Conservation (phyloP, 2,329 filamentous ascomycete species). For the Sphaerulina musiva region DNA sequence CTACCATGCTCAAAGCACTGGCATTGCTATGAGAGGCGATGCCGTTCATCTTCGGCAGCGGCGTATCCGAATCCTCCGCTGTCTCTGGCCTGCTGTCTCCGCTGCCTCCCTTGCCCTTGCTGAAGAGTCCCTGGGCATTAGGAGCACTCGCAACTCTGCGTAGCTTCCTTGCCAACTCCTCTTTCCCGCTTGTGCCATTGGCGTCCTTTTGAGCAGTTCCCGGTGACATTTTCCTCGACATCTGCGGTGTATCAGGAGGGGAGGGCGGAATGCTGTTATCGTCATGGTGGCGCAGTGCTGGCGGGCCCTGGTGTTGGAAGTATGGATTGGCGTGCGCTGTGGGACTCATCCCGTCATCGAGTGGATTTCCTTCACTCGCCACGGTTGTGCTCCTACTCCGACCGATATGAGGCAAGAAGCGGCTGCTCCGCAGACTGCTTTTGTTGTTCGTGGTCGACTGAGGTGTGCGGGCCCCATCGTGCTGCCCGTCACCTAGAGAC, state of each 20-base stretch:
- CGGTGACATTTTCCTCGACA: slow-evolving; percentile 62
- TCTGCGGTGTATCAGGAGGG: slow-evolving; percentile 78
- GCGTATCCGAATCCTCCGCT: slow-evolving; percentile 56
- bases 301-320: slow-evolving; percentile 92
- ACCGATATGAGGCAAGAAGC: slow-evolving; percentile 81
- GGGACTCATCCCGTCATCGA: slow-evolving; percentile 84
- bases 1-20: slow-evolving; percentile 49
- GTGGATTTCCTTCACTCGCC: slow-evolving; percentile 82
- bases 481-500: slow-evolving; percentile 29
- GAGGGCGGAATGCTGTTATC: slow-evolving; percentile 87
- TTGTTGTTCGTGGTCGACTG: slow-evolving; percentile 48
- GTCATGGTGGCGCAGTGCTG: slow-evolving; percentile 88
- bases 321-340: slow-evolving; percentile 95
- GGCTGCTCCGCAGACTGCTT: slow-evolving; percentile 69
- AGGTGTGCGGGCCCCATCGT: slow-evolving; percentile 41
- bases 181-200: slow-evolving; percentile 73
- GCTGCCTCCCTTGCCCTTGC: slow-evolving; percentile 32
- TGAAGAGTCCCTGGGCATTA: slow-evolving; percentile 88
- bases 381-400: slow-evolving; percentile 85
- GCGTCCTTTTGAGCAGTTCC: slow-evolving; percentile 56
- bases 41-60: slow-evolving; percentile 50
- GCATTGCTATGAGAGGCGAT: slow-evolving; percentile 43
- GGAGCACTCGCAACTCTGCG: slow-evolving; percentile 92
- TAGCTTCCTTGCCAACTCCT: slow-evolving; percentile 87
- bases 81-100: slow-evolving; percentile 52